Percentiles rank a stretch among this genome's conserved stretches.
Conservation (phyloP, 2,329 filamentous ascomycete genomes). For the Sporothrix pallida region DNA sequence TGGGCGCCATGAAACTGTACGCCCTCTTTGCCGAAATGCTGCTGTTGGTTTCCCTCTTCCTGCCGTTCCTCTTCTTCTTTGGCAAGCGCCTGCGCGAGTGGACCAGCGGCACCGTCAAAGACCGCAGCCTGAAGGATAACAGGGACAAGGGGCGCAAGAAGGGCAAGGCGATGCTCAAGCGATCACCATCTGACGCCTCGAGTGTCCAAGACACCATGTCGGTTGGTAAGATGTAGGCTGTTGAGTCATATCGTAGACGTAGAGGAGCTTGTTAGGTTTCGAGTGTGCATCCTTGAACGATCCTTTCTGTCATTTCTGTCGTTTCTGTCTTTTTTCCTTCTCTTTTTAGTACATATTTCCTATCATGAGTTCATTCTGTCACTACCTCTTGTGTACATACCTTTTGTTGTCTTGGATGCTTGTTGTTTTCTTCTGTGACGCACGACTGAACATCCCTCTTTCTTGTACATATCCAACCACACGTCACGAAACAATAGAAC, state of each 20-base stretch:
- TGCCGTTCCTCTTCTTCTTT: constrained; percentile 43
- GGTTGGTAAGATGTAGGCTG: background rate
- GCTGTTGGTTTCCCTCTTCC: constrained; percentile 42
- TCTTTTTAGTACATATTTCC: background rate
- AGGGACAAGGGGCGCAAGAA: background rate
- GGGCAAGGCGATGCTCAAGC: background rate
- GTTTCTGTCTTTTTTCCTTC: background rate
- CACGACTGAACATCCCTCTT: background rate
- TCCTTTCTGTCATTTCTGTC: background rate
- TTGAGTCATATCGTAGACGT: too few species aligned
- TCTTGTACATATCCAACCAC: background rate
- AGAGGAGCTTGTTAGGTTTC: background rate
- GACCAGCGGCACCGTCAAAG: constrained; percentile 39
- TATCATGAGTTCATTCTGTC: background rate
- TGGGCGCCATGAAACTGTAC: constrained; percentile 42
- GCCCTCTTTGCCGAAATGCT: constrained; percentile 44
- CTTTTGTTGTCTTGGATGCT: background rate
- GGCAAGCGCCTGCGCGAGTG: constrained; percentile 42
- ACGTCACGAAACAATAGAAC: background rate
- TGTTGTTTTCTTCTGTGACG: background rate
- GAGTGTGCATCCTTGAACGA: background rate
- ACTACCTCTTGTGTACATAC: background rate
- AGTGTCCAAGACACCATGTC: background rate
- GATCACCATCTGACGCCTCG: background rate
- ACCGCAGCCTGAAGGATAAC: background rate